A percentile compares a stretch with the other conserved stretches of the same genome.
These are phyloP conservation scores for Cadophora sp. DNA, from an alignment of 2,329 filamentous ascomycete species.

Conservation along the genomic window DNA sequence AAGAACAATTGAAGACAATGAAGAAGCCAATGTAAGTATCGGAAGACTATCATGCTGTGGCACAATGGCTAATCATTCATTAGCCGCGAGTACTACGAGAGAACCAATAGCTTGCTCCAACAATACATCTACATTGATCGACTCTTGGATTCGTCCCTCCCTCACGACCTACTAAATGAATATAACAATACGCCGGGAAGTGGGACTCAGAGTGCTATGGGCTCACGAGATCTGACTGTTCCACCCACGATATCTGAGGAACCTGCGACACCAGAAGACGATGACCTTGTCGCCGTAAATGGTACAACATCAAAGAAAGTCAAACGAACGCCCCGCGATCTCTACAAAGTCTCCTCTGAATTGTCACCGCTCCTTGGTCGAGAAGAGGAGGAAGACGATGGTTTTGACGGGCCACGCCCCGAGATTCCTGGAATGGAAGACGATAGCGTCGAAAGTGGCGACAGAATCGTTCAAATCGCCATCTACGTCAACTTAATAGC, in stretches of 20 bases:
- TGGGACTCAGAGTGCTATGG: constrained; percentile 25
- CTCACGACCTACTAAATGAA: constrained; percentile 89
- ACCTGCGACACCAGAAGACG: constrained; percentile 46
- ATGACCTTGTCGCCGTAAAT: constrained; percentile 36
- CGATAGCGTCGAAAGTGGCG: constrained; percentile 76
- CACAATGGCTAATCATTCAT: constrained; percentile 30
- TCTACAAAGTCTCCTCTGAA: constrained; percentile 76
- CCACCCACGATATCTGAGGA: constrained; percentile 82
- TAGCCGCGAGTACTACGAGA: constrained; percentile 84
- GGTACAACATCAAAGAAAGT: constrained; percentile 57
- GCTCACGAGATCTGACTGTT: constrained; percentile 63
- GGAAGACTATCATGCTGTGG: constrained; percentile 12
- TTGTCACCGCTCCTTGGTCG: constrained; percentile 62
- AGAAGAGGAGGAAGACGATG: constrained; percentile 53
- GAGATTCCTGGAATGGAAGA: constrained; percentile 74
- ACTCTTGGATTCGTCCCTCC: constrained; percentile 89
- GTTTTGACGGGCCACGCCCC: constrained; percentile 54
- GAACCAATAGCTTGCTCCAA: constrained; percentile 86
- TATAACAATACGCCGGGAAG: constrained; percentile 64
- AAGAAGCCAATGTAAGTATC: constrained; percentile 68
- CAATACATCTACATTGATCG: constrained; percentile 94
- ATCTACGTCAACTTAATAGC: constrained; percentile 76
- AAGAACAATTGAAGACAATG: constrained; percentile 75
- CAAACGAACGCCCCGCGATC: constrained; percentile 82
- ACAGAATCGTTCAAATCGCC: constrained; percentile 80